Evolutionary conservation across 176 grass and related monocot genomes (phyloP), one percentile per base, ranked within the genome.

Genomic region (Areca catechu): DNA sequence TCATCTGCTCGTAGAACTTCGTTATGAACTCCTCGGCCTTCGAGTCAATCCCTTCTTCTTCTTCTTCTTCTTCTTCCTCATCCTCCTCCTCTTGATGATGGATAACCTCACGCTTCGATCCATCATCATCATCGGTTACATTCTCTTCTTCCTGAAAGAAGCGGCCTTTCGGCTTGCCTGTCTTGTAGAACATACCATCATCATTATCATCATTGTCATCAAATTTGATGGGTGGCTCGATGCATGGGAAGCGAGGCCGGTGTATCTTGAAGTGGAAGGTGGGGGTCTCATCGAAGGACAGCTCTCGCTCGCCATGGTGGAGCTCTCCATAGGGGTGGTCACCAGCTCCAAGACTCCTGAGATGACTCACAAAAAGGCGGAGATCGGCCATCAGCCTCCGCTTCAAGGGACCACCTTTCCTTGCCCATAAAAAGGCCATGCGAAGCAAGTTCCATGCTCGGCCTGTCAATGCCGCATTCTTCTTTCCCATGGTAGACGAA

Each of bases 21-120:
- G 86, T 70, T 57, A 97, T 91, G 67, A 97, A 97, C 54, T 91
- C 83, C 50, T 97, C 93, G 3, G 92, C 92, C 60, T 80, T 90
- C 5, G 47, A 59, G 53, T 97, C 86, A 24, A 97, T 82, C 34
- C 3, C 34, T 10, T 12, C 34, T 12, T 12, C 34, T 22, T 80
- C 92, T 23, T 68, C 73, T 24, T 62, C 70, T 29, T 70, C 71
- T 5, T 16, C 62, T 16, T 9, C 22, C 3, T 49, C 24, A 4
- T 7, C 71, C 3, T 15, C 66, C 19, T 7, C 22, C 3, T 49
- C 24, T n/a, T n/a, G n/a, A n/a, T n/a, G n/a, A 6, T 9, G 12
- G 2, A 20, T 14, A 5, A 16, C 2, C 24, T 4, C 24, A 16
- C 9, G 16, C 6, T 25, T 12, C 15, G 15, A 15, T 58, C 22